These are phyloP conservation scores for Penicillium decumbens DNA, from an alignment of 2,329 filamentous ascomycete species.

Conservation along the genomic window DNA sequence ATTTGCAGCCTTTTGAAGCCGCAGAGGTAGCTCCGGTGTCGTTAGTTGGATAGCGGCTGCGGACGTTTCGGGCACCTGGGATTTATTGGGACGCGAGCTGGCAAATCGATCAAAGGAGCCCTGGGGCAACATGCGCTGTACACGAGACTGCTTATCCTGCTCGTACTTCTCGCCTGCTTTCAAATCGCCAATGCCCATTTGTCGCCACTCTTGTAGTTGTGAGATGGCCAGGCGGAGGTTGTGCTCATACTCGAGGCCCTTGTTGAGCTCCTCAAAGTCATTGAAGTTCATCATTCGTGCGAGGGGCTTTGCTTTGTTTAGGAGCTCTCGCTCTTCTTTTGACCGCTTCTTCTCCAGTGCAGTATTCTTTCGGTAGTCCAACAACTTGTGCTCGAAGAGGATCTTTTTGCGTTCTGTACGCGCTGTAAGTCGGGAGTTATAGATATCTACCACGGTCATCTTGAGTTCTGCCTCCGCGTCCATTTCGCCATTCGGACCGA, in stretches of 20 bases:
- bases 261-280: conserved; percentile 81
- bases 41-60: conserved; percentile 72
- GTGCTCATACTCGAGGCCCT: conserved; percentile 82
- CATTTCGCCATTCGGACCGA: conserved; percentile 81
- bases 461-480: conserved; percentile 97
- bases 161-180: conserved; percentile 89
- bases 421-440: conserved; percentile 85
- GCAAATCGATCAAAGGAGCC: conserved; percentile 83
- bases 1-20: conserved; percentile 46
- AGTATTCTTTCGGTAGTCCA: conserved; percentile 90
- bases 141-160: conserved; percentile 72
- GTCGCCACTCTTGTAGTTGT: conserved; percentile 91
- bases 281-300: conserved; percentile 92
- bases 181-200: conserved; percentile 76
- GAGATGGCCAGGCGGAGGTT: conserved; percentile 84
- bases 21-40: conserved; percentile 70
- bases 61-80: conserved; percentile 63
- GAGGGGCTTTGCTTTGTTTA: conserved; percentile 93
- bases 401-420: conserved; percentile 93
- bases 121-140: conserved; percentile 62
- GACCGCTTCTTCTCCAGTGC: conserved; percentile 89
- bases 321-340: conserved; percentile 85
- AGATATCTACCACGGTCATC: conserved; percentile 96
- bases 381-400: conserved; percentile 87
- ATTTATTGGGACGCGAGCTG: conserved; percentile 65